These are phyloP conservation scores for Xylaria nigripes DNA, from an alignment of 495 filamentous ascomycete species.

Conservation along the genomic window DNA sequence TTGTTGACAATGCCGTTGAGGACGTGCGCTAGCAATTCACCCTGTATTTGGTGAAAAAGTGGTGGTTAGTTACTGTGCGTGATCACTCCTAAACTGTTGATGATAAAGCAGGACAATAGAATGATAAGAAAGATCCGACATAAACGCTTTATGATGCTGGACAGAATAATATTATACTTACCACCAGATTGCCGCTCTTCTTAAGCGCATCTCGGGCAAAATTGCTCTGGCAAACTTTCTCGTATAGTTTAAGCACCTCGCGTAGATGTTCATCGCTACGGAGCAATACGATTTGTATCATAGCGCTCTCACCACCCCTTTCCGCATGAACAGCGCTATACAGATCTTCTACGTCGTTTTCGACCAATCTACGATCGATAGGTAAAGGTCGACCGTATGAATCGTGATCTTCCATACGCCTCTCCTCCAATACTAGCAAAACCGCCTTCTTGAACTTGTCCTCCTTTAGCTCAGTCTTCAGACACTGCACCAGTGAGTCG, in stretches of 20 bases:
- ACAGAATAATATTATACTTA: constrained; percentile 41
- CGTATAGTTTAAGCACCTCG: constrained; percentile 69
- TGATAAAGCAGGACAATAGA: not conserved
- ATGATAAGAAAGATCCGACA: not conserved
- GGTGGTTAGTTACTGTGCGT: not conserved
- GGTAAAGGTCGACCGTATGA: constrained; percentile 33
- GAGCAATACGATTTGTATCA: constrained; percentile 78
- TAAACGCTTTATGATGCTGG: too few relatives aligned
- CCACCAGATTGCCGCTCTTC: constrained; percentile 84
- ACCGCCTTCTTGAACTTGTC: constrained; percentile 92
- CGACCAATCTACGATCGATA: constrained; percentile 45
- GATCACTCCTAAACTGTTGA: too few relatives aligned
- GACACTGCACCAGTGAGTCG: constrained; percentile 74
- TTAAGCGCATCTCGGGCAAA: constrained; percentile 80
- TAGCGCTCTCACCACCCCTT: constrained; percentile 81
- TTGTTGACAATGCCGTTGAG: constrained; percentile 95
- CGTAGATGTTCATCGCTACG: constrained; percentile 73
- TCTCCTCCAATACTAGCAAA: constrained; percentile 73
- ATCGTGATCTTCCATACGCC: constrained; percentile 69
- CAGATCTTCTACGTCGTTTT: constrained; percentile 65
- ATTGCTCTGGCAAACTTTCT: constrained; percentile 59
- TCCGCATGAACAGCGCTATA: constrained; percentile 59
- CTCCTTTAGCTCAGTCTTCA: constrained; percentile 83
- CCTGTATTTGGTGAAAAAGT: constrained; percentile 42
- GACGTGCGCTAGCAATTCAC: constrained; percentile 89